phyloP scores from a whole-genome alignment of 768 basidiomycete species.

The Lentinula raphanica region DNA sequence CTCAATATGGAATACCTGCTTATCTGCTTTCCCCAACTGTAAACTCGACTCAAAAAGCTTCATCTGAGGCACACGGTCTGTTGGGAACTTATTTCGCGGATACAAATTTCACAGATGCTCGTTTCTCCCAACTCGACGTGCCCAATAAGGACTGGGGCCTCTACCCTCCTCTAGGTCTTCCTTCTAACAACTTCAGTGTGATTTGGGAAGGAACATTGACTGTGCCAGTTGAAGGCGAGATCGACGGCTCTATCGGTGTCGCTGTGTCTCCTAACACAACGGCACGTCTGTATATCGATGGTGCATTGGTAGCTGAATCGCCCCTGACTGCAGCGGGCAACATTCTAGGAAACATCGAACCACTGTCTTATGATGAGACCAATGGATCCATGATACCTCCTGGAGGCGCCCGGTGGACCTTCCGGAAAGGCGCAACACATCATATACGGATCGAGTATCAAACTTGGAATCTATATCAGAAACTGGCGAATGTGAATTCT shows the following conservation, averaged over 20 bases:
- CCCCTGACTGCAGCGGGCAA: constrained; percentile 11
- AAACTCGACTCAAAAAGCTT: not conserved
- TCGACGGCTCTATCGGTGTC: constrained; percentile 20
- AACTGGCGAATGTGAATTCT: constrained; percentile 18
- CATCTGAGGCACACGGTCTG: constrained; percentile 5
- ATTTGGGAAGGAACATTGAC: constrained; percentile 20
- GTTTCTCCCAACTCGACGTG: constrained; percentile 15
- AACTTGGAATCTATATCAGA: constrained; percentile 17
- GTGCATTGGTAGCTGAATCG: constrained; percentile 12
- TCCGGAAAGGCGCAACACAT: constrained; percentile 14
- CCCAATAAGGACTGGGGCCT: constrained; percentile 23
- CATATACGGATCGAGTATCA: constrained; percentile 17
- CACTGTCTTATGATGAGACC: constrained; percentile 9
- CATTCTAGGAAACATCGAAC: constrained; percentile 19
- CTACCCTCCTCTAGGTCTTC: constrained; percentile 20
- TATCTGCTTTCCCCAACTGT: constrained; percentile 15
- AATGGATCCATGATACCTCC: constrained; percentile 17
- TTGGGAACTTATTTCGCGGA: constrained; percentile 18
- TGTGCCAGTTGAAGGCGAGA: constrained; percentile 19
- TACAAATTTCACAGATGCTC: constrained; percentile 16
- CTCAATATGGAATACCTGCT: constrained; percentile 19
- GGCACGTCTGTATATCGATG: constrained; percentile 19
- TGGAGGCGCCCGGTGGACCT: constrained; percentile 15
- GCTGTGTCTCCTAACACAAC: constrained; percentile 19
- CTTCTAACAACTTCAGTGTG: constrained; percentile 22